Evolutionary conservation across 2,329 filamentous ascomycete species (phyloP).

Genomic region (Colletotrichum aenigma): DNA sequence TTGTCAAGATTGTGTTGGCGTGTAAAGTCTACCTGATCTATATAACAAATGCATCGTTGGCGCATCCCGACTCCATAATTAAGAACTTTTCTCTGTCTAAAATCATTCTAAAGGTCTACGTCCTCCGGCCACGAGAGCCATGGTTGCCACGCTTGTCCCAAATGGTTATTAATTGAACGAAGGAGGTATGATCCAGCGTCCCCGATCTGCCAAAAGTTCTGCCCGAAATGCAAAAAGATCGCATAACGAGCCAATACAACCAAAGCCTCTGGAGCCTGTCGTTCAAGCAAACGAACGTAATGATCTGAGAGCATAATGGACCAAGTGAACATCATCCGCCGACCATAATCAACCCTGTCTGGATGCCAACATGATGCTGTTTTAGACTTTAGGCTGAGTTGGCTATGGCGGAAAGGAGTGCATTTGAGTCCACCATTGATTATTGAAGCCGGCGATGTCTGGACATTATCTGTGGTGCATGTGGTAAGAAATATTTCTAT

Average conservation of each 20-base stretch:
- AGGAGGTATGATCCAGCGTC: neutral
- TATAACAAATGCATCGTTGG: fast-evolving
- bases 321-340: neutral
- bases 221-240: neutral
- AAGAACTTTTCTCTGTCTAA: neutral
- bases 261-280: neutral
- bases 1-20: neutral
- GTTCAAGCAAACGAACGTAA: neutral
- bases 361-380: neutral
- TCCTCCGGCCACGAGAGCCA: neutral
- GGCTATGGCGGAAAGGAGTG: neutral
- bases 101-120: neutral
- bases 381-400: neutral
- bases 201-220: neutral
- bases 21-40: neutral
- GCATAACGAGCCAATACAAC: neutral
- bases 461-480: neutral
- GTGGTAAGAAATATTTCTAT: neutral
- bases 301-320: neutral
- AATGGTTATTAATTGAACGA: neutral
- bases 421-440: neutral
- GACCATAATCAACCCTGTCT: neutral
- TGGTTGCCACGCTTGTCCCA: neutral
- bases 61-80: fast-evolving
- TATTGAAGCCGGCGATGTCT: neutral